Base-by-base conservation (phyloP, 1,284 basidiomycete genomes). In the Prillingera fragicola region DNA sequence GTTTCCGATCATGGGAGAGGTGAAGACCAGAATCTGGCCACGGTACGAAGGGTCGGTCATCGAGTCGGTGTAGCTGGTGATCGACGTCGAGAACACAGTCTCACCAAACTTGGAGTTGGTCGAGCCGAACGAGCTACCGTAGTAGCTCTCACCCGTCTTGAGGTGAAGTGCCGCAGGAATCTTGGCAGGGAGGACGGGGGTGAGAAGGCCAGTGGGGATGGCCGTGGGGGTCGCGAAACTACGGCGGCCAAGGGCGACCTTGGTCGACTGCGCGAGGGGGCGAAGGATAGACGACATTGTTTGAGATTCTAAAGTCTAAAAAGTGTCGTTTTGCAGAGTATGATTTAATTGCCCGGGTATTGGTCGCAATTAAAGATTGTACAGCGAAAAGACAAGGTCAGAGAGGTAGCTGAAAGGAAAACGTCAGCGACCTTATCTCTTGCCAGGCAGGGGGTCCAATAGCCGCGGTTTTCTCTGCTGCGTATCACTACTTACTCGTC, bases 11-110 rank as follows among this genome's bases (percentile, higher is more conserved):
- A 99, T 81, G 19, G 95, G 94, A 5, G 92, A 87, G 22, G 94
- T 98, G 75, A 99, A 99, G 48, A 97, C 91, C 51, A 99, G 80
- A 59, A 98, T 90, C 74, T 99, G 95, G 42, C 90, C 87, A 27
- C 89, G 87, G 74, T 99, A 98, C 8, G 95, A 98, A 6, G 94
- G 94, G 69, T 99, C 94, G 35, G 94, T 99, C 89, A 99, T 95
- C 13, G 91, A 96, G 74, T 99, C 95, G 43, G 92, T 97, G 73
- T 99, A 98, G 43, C 90, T 95, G 7, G 95, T 99, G 70, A 98
- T 98, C 41, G 89, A 92, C 26, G 94, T 99, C 19, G 90, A 94
- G 73, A 99, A 99, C 23, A 99, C 94, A 3, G 94, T 95, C 76
- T 99, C 94, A 51, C 95, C 95, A 73, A 81, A 98, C 47, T 84